Base-by-base conservation (phyloP, 1,284 basidiomycete species). In the Trichosporon ovoides region DNA sequence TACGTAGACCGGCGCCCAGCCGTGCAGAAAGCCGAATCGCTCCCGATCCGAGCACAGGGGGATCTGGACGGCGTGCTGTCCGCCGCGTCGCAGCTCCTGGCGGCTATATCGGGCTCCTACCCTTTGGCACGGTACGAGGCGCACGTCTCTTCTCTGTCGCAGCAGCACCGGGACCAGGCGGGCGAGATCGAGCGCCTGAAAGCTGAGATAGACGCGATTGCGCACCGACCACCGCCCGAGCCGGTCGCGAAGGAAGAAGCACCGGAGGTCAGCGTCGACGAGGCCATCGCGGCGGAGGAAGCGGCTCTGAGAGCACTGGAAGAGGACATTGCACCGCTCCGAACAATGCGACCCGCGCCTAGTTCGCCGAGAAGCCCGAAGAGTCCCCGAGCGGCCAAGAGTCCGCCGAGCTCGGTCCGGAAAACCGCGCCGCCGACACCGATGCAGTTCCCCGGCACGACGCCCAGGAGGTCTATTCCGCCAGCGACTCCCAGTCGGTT, bases 281-380 rank as follows among this genome's bases (percentile, higher is more conserved):
- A 76, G 38, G 68, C 70, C 28, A 68, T 77, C 59, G 68, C 67
- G 56, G 69, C 69, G 1, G 76, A 77, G 58, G 76, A 76, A 54
- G 70, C 66, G 28, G 69, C 71, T 2, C 61, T 77, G 11, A 56
- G 62, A 19, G 63, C 58, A 2, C 64, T 76, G 16, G 75, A 77
- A 63, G 62, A 64, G 7, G 54, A 62, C 10, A 37, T 77, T 2
- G 65, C 60, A 1, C 66, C 66, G 28, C 59, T 71, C 14, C 61
- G 72, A n/a, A n/a, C n/a, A n/a, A n/a, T n/a, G n/a, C n/a, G n/a
- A n/a, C n/a, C 34, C 33, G 51, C 20, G 28, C 43, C 5, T 18
- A 20, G 12, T 14, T 46, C 40, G 9, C 40, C 40, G 6, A 24
- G 22, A 6, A 28, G 24, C 16, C 43, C 43, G 24, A 48, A 10